phyloP scores from a whole-genome alignment of 169 alveolate species.

The Cryptosporidium ryanae region DNA sequence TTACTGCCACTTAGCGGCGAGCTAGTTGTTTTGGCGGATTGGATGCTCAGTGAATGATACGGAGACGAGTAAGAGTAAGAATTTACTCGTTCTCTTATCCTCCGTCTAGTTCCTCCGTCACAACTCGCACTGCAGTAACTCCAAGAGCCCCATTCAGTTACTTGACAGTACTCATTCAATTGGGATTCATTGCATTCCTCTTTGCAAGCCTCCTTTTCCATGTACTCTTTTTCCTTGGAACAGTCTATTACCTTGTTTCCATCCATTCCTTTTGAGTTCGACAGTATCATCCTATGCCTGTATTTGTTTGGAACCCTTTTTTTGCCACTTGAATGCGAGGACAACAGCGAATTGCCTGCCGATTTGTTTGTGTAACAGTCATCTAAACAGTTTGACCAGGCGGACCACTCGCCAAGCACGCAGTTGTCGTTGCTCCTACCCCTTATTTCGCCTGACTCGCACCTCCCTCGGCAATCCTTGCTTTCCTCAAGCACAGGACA shows the following conservation, averaged over 20 bases:
- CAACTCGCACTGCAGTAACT: constrained; percentile 62
- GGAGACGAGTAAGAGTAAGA: background rate
- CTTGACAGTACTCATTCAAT: constrained; percentile 51
- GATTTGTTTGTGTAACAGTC: constrained; percentile 63
- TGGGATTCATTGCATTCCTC: background rate
- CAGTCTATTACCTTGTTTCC: background rate
- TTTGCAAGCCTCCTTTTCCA: constrained; percentile 7
- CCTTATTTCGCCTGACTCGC: background rate
- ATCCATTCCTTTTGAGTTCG: constrained; percentile 16
- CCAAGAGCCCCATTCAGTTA: constrained; percentile 74
- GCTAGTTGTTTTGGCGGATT: background rate
- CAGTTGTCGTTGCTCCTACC: constrained; percentile 66
- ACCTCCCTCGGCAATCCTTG: constrained; percentile 32
- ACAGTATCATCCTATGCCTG: constrained; percentile 36
- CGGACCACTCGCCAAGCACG: constrained; percentile 79
- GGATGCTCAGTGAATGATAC: background rate
- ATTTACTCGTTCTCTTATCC: constrained; percentile 35
- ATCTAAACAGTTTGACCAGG: constrained; percentile 78
- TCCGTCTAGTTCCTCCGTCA: constrained; percentile 64
- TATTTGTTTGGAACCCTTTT: background rate
- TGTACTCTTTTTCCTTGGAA: constrained; percentile 19
- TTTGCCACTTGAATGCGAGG: background rate
- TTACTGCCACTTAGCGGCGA: background rate
- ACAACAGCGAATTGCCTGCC: background rate
- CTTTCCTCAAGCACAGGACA: constrained; percentile 54